phyloP scores from a whole-genome alignment of 768 basidiomycete genomes.

The Basidioascus undulatus region DNA sequence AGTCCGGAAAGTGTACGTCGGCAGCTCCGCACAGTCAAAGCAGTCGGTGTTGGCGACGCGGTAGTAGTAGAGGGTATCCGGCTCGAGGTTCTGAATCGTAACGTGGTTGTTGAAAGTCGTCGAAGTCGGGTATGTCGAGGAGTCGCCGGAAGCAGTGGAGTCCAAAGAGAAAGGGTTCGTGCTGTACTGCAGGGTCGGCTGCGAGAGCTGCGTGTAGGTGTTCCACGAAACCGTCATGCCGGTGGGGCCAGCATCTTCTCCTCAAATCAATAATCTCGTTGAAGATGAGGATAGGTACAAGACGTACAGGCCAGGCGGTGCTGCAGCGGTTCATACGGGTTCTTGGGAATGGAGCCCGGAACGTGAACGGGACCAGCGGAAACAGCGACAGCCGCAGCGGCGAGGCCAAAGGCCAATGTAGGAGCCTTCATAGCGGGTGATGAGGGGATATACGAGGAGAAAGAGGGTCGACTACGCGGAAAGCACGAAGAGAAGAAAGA shows the following conservation, averaged over 20 bases:
- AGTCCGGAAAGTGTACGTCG: constrained; percentile 5
- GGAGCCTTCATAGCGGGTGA: background rate
- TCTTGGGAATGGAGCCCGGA: constrained; percentile 4
- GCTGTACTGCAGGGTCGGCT: constrained; percentile 1
- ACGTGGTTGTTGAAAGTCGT: constrained; percentile 2
- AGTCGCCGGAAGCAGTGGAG: background rate
- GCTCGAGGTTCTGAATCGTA: constrained; percentile 1
- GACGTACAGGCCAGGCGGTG: constrained; percentile 10
- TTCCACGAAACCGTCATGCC: constrained; percentile 8
- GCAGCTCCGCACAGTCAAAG: background rate
- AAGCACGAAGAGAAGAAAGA: too few relatives aligned
- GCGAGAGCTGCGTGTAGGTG: constrained; percentile 1
- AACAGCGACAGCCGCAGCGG: background rate
- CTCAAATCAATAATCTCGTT: too few relatives aligned
- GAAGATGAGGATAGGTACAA: too few relatives aligned
- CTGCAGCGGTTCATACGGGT: constrained; percentile 6
- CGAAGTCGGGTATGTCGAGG: constrained; percentile 5
- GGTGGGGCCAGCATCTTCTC: background rate
- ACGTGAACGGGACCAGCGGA: background rate
- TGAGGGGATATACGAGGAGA: background rate
- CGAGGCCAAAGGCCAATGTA: constrained; percentile 2
- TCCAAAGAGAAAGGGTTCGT: background rate
- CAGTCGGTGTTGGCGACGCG: background rate
- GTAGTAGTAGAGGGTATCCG: constrained; percentile 7
- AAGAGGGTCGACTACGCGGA: too few relatives aligned